A percentile compares a stretch with the other conserved stretches of the same genome.
These are phyloP conservation scores for Huiozyma sinensis DNA, from an alignment of 805 yeast species.

Conservation along the genomic window DNA sequence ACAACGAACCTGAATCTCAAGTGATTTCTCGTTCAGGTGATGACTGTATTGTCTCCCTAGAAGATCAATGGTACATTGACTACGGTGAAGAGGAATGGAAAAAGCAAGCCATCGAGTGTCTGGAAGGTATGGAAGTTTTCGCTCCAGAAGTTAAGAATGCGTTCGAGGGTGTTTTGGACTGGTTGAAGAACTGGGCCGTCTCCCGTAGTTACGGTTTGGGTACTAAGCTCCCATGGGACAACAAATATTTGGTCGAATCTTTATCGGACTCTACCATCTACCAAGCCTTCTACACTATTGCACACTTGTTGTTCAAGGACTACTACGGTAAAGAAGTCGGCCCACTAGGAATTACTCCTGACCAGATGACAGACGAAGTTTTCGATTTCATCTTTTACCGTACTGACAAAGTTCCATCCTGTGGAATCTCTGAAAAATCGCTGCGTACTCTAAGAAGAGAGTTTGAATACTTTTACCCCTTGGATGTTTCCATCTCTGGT, in stretches of 20 bases:
- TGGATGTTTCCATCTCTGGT: constrained; percentile 87
- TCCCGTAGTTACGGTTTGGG: constrained; percentile 96
- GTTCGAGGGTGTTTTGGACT: constrained; percentile 85
- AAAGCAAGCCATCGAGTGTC: constrained; percentile 65
- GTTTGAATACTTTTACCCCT: constrained; percentile 93
- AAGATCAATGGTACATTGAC: constrained; percentile 97
- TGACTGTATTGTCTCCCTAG: constrained; percentile 89
- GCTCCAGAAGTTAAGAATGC: constrained; percentile 79
- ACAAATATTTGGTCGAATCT: constrained; percentile 84
- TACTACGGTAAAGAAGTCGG: constrained; percentile 73
- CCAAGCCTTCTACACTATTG: constrained; percentile 88
- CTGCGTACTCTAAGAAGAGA: constrained; percentile 76
- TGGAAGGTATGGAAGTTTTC: constrained; percentile 66
- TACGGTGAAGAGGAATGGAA: constrained; percentile 95
- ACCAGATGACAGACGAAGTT: constrained; percentile 84
- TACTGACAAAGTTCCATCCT: constrained; percentile 39
- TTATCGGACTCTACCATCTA: constrained; percentile 92
- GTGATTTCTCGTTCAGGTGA: constrained; percentile 95
- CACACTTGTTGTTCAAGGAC: constrained; percentile 78
- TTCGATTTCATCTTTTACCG: constrained; percentile 84
- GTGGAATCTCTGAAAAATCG: constrained; percentile 54
- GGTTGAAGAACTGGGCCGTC: constrained; percentile 98
- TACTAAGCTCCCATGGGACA: constrained; percentile 94
- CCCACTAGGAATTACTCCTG: constrained; percentile 61
- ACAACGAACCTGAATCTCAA: constrained; percentile 86